Base-by-base conservation (phyloP, 495 filamentous ascomycete genomes). In the Penicillium macrosclerotiorum region DNA sequence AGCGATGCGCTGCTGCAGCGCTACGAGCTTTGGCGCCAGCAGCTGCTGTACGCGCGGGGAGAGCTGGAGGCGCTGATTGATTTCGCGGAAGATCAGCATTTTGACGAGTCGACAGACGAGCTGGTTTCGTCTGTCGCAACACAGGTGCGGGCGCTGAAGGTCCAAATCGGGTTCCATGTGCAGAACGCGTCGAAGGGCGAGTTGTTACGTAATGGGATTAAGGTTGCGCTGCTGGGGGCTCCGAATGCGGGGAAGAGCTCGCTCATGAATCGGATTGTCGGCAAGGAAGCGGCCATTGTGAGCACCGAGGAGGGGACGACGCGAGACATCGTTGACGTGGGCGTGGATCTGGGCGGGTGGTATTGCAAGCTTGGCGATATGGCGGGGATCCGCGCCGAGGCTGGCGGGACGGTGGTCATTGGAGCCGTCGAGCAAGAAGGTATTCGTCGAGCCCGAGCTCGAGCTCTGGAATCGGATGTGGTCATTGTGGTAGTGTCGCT, bases 221-320 rank as follows among this genome's bases (percentile, higher is more conserved):
- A 78, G 45, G 79, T 98, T 45, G 85, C 90, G 1, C 73, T 98
- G 5, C 70, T 97, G 5, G 93, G 93, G 0, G 87, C 91, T 5
- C 94, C 93, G 8, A 98, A 98, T 68, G 92, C 85, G 0, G 93
- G 93, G 14, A 98, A 98, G 64, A 96, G 92, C 58, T 94, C 88
- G 1, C 68, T 98, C 44, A 78, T 98, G 58, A 98, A 98, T 67
- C 72, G 79, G 39, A 75, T 98, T 51, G 89, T 95, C n/a, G 91
- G 91, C 2, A 74, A 91, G 37, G 91, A 98, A 58, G 94, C 93
- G 0, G 89, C 88, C 14, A 98, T 98, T 60, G 94, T 97, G 3
- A 95, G 89, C 33, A 73, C 79, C 0, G 92, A 97, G 60, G 88
- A 88, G 23, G 93, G 93, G 0, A 98, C 93, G 0, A 98, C 93